Conservation (phyloP, 1,284 basidiomycete species). For the Earliella scabrosa region DNA sequence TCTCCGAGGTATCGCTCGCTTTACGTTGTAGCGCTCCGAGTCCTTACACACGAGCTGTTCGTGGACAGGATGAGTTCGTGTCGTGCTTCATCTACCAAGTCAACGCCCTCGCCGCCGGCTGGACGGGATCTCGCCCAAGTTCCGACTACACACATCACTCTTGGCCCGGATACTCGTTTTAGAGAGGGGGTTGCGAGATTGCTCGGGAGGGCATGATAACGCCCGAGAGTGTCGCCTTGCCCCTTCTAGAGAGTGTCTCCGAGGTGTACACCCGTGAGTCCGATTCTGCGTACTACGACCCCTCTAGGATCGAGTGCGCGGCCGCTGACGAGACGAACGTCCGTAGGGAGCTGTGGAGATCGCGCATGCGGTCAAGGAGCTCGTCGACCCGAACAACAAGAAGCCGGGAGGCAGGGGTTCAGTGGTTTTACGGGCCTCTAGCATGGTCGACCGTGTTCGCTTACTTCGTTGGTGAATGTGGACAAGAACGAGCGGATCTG, state of each 20-base stretch:
- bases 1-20: background rate
- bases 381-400: constrained; percentile 55
- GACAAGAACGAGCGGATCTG: too few species aligned
- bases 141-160: too few species aligned
- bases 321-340: background rate
- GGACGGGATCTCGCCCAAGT: too few species aligned
- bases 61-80: constrained; percentile 58
- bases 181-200: constrained; percentile 44
- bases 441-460: too few species aligned
- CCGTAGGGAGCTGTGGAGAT: constrained; percentile 56
- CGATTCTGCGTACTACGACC: too few species aligned
- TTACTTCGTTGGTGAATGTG: too few species aligned
- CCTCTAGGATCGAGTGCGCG: too few species aligned
- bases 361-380: constrained; percentile 48
- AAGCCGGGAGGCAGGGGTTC: too few species aligned
- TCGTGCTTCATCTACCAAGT: constrained; percentile 67
- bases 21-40: background rate
- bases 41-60: too few species aligned
- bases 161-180: too few species aligned
- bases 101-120: constrained; percentile 58
- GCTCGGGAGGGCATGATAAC: constrained; percentile 39
- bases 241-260: constrained; percentile 45
- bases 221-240: constrained; percentile 47
- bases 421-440: too few species aligned
- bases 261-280: constrained; percentile 62